Evolutionary conservation across 352 stramenopile genomes (phyloP), one percentile per base, ranked within the genome.

Genomic region (Hyaloperonospora brassicae): DNA sequence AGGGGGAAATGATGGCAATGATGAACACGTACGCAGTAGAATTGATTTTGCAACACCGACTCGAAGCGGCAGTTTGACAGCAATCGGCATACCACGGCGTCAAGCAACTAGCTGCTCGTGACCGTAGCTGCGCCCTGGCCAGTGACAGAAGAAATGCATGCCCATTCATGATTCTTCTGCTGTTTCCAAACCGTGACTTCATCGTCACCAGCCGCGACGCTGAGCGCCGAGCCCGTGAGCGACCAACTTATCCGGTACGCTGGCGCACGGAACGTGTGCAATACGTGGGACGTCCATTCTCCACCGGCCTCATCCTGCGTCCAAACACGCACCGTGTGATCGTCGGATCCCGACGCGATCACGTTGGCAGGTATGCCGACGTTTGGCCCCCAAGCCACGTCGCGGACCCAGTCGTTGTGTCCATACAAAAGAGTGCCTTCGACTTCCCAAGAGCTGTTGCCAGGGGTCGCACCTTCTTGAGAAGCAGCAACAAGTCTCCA

Each of bases 221-320:
- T 84, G 23, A 89, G 72, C 50, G 87, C 72, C 6, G 64, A 73
- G 35, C 75, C 79, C 1, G 77, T 87, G 12, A 87, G 66, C 39
- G 84, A 93, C 84, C 84, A 93, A 64, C 73, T 87, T 75, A 93
- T 79, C 52, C 81, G 75, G 52, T 91, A 90, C 47, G 91, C 78
- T 1, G 84, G 75, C 39, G 72, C 68, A 22, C 64, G 69, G 58
- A 91, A 93, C 42, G 70, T 83, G 50, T 87, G 68, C 46, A 93
- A 31, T 12, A 88, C 61, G 48, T 84, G 72, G 43, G 65, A 65
- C 5, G 63, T 71, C 84, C 84, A 93, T 23, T 79, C 68, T 12
- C 77, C 77, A 13, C 63, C 62, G 17, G 63, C 58, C 31, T 89
- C 81, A 50, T 80, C 67, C 62, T 93, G 84, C 52, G 69, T 86